Evolutionary conservation across 1,284 basidiomycete genomes (phyloP), one percentile per base, ranked within the genome.

Genomic region (Ganoderma boninense): DNA sequence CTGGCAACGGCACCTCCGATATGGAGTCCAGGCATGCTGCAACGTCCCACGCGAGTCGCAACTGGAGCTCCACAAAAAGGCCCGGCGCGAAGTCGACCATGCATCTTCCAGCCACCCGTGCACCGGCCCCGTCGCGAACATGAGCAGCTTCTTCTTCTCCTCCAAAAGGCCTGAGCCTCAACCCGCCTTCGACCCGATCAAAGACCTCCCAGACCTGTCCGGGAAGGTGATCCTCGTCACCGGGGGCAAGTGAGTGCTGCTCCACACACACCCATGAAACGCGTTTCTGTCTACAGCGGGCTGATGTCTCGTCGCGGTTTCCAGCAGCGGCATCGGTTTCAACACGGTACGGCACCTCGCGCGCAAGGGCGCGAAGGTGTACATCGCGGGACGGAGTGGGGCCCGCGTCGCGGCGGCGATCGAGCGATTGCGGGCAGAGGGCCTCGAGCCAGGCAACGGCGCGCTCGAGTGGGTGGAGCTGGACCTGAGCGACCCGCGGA

Each of bases 401-500:
- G 73, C 77, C 10, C 83, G 81, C 38, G 86, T 82, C 2, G 79
- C 76, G 23, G 81, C 77, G 0, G 84, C 85, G 6, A 80, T 86
- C 20, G 79, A 77, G 18, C 76, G 77, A 23, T 77, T 86, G 20
- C 73, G 79, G 54, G 75, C 74, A 20, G 81, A 83, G 62, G 81
- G 81, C 0, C 74, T 82, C 13, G 78, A 68, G 40, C 70, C 73
- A 0, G 76, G 77, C 7, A 79, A 79, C 20, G 84, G 86, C 3
- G 74, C 84, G 63, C 77, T 90, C 16, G 72, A 83, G 0, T 88
- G 82, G 79, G 76, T 87, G 8, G 74, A 83, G 29, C 79, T 88
- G n/a, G 87, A 90, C 73, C 78, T 89, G 61, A 72, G 79, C 42
- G 83, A 86, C 62, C 84, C 86, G 11, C 77, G 78, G 43, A 77